Evolutionary conservation across 495 filamentous ascomycete species (phyloP), one percentile per base, ranked within the genome.

Genomic region (Podospora sp.): DNA sequence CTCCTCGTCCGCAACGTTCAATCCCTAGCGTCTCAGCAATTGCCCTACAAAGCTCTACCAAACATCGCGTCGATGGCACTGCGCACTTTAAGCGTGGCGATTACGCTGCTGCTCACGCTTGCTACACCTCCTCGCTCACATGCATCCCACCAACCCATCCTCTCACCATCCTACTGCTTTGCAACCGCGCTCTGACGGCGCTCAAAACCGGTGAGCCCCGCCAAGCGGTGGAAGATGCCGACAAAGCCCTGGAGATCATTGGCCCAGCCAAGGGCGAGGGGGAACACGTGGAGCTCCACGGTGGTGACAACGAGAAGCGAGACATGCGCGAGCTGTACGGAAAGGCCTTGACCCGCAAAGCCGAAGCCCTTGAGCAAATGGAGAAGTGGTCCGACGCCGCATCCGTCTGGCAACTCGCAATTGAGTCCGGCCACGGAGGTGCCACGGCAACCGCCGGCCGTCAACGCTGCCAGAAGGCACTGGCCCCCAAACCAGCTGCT

Each of bases 21-120:
- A 85, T 96, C 59, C 93, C 93, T 20, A 71, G 82, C 9, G 74
- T 94, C 7, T 90, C 92, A 0, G 75, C 86, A 12, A 82, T 86
- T 56, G 89, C 89, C 2, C 85, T 97, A 7, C 80, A 88, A 61
- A 85, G 86, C 18, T 96, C 93, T 18, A 88, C 88, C 52, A 82
- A 86, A n/a, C 83, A 93, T 61, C 90, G 96, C 20, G 83, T 88
- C 62, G 88, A 88, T 61, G 96, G 94, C 29, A 90, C 92, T 12
- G 89, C 88, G 63, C 89, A 93, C 69, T 99, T 97, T 83, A 98
- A 97, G 77, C 87, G 91, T 25, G 95, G 95, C 36, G 95, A 99
- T 77, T 99, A 92, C 76, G 89, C 91, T 16, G 83, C 88, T 3
- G 96, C 95, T 0, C 91, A 97, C 69, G 84, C 87, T 59, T 86